These are phyloP conservation scores for Colletotrichum sansevieriae DNA, from an alignment of 2,329 filamentous ascomycete genomes.

Conservation along the genomic window DNA sequence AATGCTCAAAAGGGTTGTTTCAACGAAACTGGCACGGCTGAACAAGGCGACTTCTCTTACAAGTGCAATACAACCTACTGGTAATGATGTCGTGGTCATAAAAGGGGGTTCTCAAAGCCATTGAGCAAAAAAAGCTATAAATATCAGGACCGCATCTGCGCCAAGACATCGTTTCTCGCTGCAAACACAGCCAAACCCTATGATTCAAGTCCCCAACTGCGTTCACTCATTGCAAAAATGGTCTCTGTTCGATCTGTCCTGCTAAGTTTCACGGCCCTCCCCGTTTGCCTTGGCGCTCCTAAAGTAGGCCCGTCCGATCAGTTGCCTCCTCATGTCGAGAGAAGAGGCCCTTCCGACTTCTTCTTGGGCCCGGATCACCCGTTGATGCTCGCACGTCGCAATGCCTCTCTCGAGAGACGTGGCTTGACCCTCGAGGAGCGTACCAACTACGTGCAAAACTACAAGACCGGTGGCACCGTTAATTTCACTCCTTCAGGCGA, in stretches of 20 bases:
- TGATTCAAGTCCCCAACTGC: not conserved
- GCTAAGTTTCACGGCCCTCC: constrained; percentile 46
- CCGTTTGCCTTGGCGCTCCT: not conserved
- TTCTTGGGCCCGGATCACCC: constrained; percentile 1
- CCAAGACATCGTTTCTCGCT: no score
- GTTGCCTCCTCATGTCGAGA: constrained; percentile 8
- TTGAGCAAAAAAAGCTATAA: no score
- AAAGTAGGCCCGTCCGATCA: not conserved
- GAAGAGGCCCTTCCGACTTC: constrained; percentile 1
- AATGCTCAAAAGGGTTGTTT: no score
- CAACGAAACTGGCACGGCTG: no score
- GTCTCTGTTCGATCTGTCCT: not conserved
- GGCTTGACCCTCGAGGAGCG: constrained; percentile 4
- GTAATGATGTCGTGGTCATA: no score
- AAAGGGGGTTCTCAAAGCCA: no score
- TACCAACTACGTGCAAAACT: constrained; percentile 43
- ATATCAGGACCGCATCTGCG: no score
- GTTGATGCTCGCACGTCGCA: constrained; percentile 7
- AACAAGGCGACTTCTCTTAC: no score
- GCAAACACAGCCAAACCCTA: no score
- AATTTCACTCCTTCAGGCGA: constrained; percentile 36
- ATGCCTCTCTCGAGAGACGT: constrained; percentile 9
- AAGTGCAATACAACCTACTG: no score
- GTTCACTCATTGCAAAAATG: not conserved
- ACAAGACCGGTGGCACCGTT: constrained; percentile 41